Percentiles rank a stretch among this genome's conserved stretches.
Conservation (phyloP, 768 basidiomycete genomes). For the Tricholoma saponaceum region DNA sequence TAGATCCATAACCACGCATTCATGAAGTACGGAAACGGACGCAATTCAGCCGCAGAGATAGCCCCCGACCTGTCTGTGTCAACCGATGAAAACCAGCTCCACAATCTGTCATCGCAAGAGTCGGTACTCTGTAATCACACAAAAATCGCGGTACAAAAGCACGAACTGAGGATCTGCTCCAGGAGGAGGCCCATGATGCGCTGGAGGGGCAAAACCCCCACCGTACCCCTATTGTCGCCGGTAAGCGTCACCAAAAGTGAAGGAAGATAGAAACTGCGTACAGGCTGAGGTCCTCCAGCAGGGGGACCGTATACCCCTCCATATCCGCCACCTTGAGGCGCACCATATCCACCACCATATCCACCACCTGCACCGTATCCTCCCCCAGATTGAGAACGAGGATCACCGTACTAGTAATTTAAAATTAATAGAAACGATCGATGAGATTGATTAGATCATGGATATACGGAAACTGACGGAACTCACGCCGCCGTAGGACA, state of each 20-base stretch:
- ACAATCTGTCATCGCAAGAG: slow-evolving; percentile 46
- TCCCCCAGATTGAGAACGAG: slow-evolving; percentile 11
- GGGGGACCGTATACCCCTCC: slow-evolving; percentile 17
- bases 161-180: slow-evolving; percentile 77
- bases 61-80: slow-evolving; percentile 66
- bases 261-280: not conserved
- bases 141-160: not conserved
- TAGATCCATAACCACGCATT: not conserved
- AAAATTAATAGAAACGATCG: not conserved
- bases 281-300: slow-evolving; percentile 22
- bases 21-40: slow-evolving; percentile 36
- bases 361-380: slow-evolving; percentile 2
- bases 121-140: not conserved
- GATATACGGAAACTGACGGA: not conserved
- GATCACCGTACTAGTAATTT: slow-evolving; percentile 15
- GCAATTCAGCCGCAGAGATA: slow-evolving; percentile 62
- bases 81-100: slow-evolving; percentile 69
- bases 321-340: slow-evolving; percentile 21
- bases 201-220: slow-evolving; percentile 34
- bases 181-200: slow-evolving; percentile 43
- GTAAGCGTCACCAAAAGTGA: not conserved
- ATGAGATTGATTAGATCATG: not conserved
- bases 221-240: slow-evolving; percentile 28
- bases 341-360: slow-evolving; percentile 14
- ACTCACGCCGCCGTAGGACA: slow-evolving; percentile 33